These are phyloP conservation scores for Cantharellus anzutake DNA, from an alignment of 768 basidiomycete species.

Conservation along the genomic window DNA sequence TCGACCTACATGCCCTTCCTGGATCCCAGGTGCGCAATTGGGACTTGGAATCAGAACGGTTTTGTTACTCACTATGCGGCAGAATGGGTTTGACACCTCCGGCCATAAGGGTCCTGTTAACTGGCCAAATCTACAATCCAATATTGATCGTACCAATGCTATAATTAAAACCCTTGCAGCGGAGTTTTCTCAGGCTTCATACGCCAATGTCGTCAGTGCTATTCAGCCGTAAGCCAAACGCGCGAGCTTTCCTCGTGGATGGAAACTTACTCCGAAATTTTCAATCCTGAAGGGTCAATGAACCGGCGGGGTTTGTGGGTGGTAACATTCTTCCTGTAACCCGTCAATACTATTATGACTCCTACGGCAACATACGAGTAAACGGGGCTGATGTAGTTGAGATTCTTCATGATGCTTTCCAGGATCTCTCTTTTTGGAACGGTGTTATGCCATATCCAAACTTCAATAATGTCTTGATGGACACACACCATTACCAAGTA, in stretches of 20 bases:
- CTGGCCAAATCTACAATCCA: slow-evolving; percentile 49
- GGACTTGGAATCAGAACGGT: background rate
- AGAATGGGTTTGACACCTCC: slow-evolving; percentile 64
- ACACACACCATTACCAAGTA: slow-evolving; percentile 26
- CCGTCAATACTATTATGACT: slow-evolving; percentile 45
- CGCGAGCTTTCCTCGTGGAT: background rate
- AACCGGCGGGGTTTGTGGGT: slow-evolving; percentile 43
- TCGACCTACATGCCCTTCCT: slow-evolving; percentile 71
- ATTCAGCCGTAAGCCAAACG: slow-evolving; percentile 32
- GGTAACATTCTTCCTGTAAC: slow-evolving; percentile 24
- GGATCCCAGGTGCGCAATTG: slow-evolving; percentile 37
- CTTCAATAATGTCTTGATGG: slow-evolving; percentile 40
- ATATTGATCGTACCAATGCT: slow-evolving; percentile 46
- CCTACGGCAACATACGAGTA: slow-evolving; percentile 37
- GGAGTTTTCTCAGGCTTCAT: slow-evolving; percentile 25
- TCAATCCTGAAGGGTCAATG: slow-evolving; percentile 29
- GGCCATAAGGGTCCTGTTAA: slow-evolving; percentile 44
- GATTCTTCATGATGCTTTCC: slow-evolving; percentile 65
- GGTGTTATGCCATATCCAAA: slow-evolving; percentile 41
- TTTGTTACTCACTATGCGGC: too few species aligned
- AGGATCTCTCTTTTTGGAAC: slow-evolving; percentile 48
- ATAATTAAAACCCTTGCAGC: slow-evolving; percentile 43
- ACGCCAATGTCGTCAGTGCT: slow-evolving; percentile 12
- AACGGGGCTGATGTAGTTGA: slow-evolving; percentile 43
- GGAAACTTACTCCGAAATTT: background rate